These are phyloP conservation scores for Drechslerella coelobrocha DNA, from an alignment of 2,329 filamentous ascomycete species.

Conservation along the genomic window DNA sequence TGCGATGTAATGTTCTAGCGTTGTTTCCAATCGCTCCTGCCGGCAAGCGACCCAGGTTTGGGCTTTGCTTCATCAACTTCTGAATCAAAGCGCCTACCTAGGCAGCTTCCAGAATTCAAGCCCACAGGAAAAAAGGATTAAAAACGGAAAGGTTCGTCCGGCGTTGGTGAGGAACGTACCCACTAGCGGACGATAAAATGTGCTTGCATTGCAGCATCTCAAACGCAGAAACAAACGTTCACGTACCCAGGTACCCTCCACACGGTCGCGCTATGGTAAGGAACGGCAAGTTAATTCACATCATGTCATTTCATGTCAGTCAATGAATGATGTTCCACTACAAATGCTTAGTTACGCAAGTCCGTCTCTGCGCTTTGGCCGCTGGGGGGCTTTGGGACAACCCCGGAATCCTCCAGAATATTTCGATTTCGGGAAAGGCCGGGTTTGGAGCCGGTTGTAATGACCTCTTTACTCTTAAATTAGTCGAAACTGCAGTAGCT, in stretches of 20 bases:
- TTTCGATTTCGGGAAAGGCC: constrained; percentile 45
- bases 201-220: constrained; percentile 1
- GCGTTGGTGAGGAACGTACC: neutral
- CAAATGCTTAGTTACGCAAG: too few species aligned
- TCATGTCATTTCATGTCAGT: too few species aligned
- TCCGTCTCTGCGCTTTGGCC: too few species aligned
- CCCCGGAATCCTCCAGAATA: constrained; percentile 20
- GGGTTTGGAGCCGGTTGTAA: constrained; percentile 27
- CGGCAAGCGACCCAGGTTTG: neutral
- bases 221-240: neutral
- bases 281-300: too few species aligned
- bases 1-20: neutral
- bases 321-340: too few species aligned
- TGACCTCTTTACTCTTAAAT: too few species aligned
- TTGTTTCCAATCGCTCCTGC: neutral
- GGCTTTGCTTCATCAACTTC: neutral
- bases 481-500: constrained; percentile 16
- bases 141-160: neutral
- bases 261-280: too few species aligned
- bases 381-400: too few species aligned
- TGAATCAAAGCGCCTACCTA: neutral
- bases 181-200: neutral
- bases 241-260: too few species aligned
- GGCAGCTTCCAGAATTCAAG: neutral
- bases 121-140: neutral